phyloP scores from a whole-genome alignment of 2,329 filamentous ascomycete genomes.

The Colletotrichum godetiae region DNA sequence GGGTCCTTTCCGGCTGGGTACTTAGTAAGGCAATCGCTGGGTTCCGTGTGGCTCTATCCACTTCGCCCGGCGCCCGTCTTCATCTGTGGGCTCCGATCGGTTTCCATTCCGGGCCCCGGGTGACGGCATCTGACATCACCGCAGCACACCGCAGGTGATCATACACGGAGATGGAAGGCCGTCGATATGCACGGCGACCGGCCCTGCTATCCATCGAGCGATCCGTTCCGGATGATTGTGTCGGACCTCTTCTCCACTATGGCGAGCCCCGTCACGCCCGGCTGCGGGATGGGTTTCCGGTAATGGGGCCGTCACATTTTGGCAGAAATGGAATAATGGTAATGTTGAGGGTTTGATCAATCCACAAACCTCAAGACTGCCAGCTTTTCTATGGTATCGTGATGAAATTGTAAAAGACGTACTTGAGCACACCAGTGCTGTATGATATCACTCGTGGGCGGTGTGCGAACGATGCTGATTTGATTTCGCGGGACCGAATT shows the following conservation, averaged over 20 bases:
- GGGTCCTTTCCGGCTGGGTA: not conserved
- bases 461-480: not conserved
- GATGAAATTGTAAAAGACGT: too few species aligned
- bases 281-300: not conserved
- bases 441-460: not conserved
- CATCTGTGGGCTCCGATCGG: not conserved
- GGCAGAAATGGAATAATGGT: not conserved
- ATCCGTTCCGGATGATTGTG: not conserved
- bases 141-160: not conserved
- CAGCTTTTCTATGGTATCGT: too few species aligned
- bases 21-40: not conserved
- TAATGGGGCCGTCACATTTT: not conserved
- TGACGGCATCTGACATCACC: slow-evolving; percentile 19
- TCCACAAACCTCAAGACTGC: too few species aligned
- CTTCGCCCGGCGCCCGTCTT: not conserved
- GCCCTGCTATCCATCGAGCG: not conserved
- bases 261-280: not conserved
- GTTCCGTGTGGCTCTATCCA: not conserved
- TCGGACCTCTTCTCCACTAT: not conserved
- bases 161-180: not conserved
- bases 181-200: not conserved
- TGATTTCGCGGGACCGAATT: too few species aligned
- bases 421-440: too few species aligned
- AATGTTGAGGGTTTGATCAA: not conserved
- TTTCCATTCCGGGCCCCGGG: not conserved